Evolutionary conservation across 768 basidiomycete species (phyloP).

Genomic region (Podaxis sp.): DNA sequence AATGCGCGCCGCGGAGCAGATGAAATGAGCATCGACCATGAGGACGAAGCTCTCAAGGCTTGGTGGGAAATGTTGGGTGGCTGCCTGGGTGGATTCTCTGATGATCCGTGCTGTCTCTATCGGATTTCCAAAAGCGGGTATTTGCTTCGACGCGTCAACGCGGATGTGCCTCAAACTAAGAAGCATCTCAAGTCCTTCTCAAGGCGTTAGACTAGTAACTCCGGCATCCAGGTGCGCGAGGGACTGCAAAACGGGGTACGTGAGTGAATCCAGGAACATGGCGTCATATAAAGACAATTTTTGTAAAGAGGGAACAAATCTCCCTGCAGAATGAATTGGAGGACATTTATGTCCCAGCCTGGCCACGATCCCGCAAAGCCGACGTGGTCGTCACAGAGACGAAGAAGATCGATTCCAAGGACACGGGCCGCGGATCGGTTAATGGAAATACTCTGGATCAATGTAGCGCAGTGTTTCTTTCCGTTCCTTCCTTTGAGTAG

Average conservation of each 20-base stretch:
- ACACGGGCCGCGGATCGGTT: neutral
- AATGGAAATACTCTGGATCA: neutral
- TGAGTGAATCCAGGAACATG: neutral
- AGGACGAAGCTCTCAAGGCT: neutral
- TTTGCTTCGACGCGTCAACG: neutral
- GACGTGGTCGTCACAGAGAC: neutral
- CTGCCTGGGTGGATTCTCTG: neutral
- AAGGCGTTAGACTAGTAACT: neutral
- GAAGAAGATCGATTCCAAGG: neutral
- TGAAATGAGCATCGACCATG: neutral
- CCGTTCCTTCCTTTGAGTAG: neutral
- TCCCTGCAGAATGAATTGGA: neutral
- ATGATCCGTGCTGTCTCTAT: neutral
- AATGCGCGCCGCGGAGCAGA: neutral
- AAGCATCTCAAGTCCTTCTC: neutral
- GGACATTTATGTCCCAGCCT: neutral
- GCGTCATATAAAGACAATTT: neutral
- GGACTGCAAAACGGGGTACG: neutral
- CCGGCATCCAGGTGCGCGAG: neutral
- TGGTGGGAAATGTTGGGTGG: neutral
- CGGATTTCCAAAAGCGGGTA: neutral
- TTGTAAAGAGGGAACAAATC: neutral
- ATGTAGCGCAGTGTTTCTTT: neutral
- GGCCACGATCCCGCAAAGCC: neutral
- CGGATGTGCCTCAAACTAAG: neutral